Conservation (phyloP, 2,329 filamentous ascomycete species). For the Remersonia thermophila region DNA sequence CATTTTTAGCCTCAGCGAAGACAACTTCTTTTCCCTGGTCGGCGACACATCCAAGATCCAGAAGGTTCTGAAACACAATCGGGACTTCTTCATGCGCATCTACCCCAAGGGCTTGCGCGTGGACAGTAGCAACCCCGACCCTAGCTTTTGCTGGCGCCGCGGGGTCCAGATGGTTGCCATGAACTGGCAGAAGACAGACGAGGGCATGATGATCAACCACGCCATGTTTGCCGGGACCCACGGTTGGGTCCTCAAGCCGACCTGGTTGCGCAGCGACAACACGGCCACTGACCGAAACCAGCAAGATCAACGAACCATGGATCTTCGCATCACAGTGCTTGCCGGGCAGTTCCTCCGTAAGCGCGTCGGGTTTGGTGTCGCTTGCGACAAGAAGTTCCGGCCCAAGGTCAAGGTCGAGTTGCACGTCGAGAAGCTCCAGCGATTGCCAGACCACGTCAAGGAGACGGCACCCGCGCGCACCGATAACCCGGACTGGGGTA, state of each 20-base stretch:
- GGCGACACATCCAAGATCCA: slow-evolving; percentile 9
- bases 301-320: slow-evolving; percentile 42
- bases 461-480: slow-evolving; percentile 44
- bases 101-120: slow-evolving; percentile 73
- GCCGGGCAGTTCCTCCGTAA: slow-evolving; percentile 58
- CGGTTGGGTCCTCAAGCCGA: slow-evolving; percentile 79
- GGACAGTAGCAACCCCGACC: slow-evolving; percentile 88
- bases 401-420: slow-evolving; percentile 71
- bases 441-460: slow-evolving; percentile 37
- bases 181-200: slow-evolving; percentile 93
- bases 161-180: slow-evolving; percentile 96
- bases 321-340: slow-evolving; percentile 59
- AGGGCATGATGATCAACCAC: slow-evolving; percentile 91
- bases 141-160: slow-evolving; percentile 78
- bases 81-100: slow-evolving; percentile 75
- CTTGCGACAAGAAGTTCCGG: slow-evolving; percentile 44
- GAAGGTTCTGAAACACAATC: slow-evolving; percentile 75
- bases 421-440: slow-evolving; percentile 55
- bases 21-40: slow-evolving; percentile 47
- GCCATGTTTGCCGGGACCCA: slow-evolving; percentile 85
- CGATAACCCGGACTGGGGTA: slow-evolving; percentile 51
- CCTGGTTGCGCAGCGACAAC: slow-evolving; percentile 50
- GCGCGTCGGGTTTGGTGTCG: slow-evolving; percentile 22
- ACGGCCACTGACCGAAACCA: slow-evolving; percentile 26
- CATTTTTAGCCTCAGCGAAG: slow-evolving; percentile 85